A percentile compares a stretch with the other conserved stretches of the same genome.
Conservation (phyloP, 2,329 filamentous ascomycete species). For the Sodiomyces alkalinus region DNA sequence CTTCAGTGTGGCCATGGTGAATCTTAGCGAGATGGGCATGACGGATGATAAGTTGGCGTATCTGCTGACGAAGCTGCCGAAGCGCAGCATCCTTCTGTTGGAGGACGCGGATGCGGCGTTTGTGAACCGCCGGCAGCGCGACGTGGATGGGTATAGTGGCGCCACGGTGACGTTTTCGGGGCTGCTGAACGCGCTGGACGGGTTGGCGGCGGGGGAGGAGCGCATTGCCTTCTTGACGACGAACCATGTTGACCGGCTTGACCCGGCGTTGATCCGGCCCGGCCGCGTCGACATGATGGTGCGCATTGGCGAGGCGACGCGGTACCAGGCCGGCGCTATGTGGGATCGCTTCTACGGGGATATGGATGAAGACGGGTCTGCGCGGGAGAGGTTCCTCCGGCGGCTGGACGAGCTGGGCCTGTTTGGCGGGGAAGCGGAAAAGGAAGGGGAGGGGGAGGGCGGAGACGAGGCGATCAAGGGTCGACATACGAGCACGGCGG, state of each 20-base stretch:
- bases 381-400: slow-evolving; percentile 53
- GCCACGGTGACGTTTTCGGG: slow-evolving; percentile 91
- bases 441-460: too few species aligned
- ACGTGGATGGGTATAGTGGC: slow-evolving; percentile 70
- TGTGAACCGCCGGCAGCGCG: slow-evolving; percentile 60
- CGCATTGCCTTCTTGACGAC: slow-evolving; percentile 88
- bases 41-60: slow-evolving; percentile 82
- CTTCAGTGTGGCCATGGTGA: slow-evolving; percentile 84
- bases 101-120: slow-evolving; percentile 92
- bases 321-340: slow-evolving; percentile 70
- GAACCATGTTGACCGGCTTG: slow-evolving; percentile 81
- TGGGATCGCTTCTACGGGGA: slow-evolving; percentile 95
- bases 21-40: slow-evolving; percentile 76
- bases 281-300: slow-evolving; percentile 90
- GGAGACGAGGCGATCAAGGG: slow-evolving; percentile 29
- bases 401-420: slow-evolving; percentile 56
- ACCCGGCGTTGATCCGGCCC: slow-evolving; percentile 78
- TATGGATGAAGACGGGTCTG: slow-evolving; percentile 47
- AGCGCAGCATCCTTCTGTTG: slow-evolving; percentile 65
- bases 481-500: slow-evolving; percentile 65
- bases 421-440: too few species aligned
- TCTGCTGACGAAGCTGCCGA: slow-evolving; percentile 71
- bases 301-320: slow-evolving; percentile 73
- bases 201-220: slow-evolving; percentile 89
- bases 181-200: slow-evolving; percentile 71